These are phyloP conservation scores for Exophiala sp. DNA, from an alignment of 2,329 filamentous ascomycete species.

Conservation along the genomic window DNA sequence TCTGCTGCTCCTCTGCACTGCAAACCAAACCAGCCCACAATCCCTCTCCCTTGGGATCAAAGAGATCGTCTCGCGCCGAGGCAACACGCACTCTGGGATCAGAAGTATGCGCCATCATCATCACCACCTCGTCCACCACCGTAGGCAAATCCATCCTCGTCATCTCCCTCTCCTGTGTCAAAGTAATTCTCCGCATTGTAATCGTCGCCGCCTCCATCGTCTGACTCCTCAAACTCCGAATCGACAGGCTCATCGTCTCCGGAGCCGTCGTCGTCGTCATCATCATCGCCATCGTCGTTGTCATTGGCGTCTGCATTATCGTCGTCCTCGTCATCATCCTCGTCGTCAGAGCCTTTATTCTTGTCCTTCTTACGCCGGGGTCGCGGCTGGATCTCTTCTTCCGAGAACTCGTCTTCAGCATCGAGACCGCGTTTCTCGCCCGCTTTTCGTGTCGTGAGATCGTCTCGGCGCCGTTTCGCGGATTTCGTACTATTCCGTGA, in stretches of 20 bases:
- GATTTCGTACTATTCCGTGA: conserved; percentile 7
- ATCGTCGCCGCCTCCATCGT: conserved; percentile 54
- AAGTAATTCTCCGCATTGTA: conserved; percentile 63
- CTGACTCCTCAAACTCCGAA: conserved; percentile 56
- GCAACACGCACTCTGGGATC: background rate
- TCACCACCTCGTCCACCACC: conserved; percentile 50
- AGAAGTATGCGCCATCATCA: conserved; percentile 24
- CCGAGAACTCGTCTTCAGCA: conserved; percentile 34
- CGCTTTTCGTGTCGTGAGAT: conserved; percentile 19
- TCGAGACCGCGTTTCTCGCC: conserved; percentile 33
- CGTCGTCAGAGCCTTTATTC: conserved; percentile 31
- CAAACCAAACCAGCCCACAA: too few relatives aligned
- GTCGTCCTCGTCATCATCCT: conserved; percentile 37
- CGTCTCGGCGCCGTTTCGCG: conserved; percentile 11
- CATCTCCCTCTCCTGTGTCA: conserved; percentile 52
- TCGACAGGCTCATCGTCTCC: conserved; percentile 52
- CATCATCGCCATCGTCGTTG: conserved; percentile 30
- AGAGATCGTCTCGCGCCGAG: too few relatives aligned
- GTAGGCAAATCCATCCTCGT: conserved; percentile 42
- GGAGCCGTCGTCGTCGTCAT: conserved; percentile 38
- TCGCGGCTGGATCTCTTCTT: conserved; percentile 30
- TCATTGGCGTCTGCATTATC: conserved; percentile 29
- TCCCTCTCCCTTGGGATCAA: too few relatives aligned
- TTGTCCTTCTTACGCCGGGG: conserved; percentile 9
- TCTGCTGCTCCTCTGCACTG: too few relatives aligned